A percentile compares a stretch with the other conserved stretches of the same genome.
phyloP scores from a whole-genome alignment of 352 stramenopile genomes.

The Pythium aquatile region DNA sequence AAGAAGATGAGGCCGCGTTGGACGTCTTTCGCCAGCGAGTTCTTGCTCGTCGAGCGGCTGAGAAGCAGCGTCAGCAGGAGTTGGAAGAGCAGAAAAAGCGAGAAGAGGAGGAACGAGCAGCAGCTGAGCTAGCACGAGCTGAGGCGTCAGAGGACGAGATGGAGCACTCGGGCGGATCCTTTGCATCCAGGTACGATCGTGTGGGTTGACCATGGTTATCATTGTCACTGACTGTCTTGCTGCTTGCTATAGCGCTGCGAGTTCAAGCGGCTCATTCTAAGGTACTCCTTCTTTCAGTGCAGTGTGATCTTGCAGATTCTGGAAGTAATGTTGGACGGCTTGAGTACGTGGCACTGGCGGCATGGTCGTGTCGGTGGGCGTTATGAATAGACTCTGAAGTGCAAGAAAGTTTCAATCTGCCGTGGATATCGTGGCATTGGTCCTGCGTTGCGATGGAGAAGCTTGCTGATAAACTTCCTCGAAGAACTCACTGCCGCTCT shows the following conservation, averaged over 20 bases:
- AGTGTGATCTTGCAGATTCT: too few species aligned
- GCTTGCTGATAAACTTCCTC: too few species aligned
- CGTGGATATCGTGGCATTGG: too few species aligned
- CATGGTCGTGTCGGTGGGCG: too few species aligned
- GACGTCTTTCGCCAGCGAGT: constrained; percentile 69
- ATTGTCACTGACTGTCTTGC: background rate
- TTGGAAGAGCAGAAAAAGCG: constrained; percentile 36
- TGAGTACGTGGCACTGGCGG: too few species aligned
- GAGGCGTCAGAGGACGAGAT: constrained; percentile 51
- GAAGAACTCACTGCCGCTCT: too few species aligned
- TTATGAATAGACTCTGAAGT: too few species aligned
- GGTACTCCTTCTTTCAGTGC: too few species aligned
- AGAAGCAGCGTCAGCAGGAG: constrained; percentile 56
- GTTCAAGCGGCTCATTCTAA: constrained; percentile 60
- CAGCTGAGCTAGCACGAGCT: constrained; percentile 7
- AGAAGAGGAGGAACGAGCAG: constrained; percentile 39
- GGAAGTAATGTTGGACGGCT: too few species aligned
- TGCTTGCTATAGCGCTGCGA: constrained; percentile 34
- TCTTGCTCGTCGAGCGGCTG: constrained; percentile 54
- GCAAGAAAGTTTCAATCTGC: too few species aligned
- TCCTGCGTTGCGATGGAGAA: too few species aligned
- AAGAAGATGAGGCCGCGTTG: constrained; percentile 55
- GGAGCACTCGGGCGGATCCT: constrained; percentile 58
- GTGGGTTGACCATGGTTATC: background rate
- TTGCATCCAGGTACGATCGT: constrained; percentile 57